Base-by-base conservation (phyloP, 2,329 filamentous ascomycete species). In the Tolypocladium amazonense region DNA sequence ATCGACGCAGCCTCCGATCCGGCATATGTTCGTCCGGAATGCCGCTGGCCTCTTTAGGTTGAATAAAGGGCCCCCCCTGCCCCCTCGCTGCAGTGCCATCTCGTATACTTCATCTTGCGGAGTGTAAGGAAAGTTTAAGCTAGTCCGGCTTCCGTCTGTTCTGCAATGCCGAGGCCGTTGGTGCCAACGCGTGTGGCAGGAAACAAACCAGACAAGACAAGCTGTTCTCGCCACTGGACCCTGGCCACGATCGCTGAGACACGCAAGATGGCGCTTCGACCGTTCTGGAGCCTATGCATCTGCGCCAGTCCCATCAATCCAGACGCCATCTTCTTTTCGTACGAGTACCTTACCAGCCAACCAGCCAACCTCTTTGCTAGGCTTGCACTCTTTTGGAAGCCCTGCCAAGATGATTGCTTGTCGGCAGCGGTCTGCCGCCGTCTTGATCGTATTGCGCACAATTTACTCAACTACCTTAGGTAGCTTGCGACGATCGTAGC, bases 211-310 rank as follows among this genome's bases (percentile, higher is more conserved):
- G 47, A 30, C 25, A 50, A 50, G 14, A 25, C 41, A 23, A 43
- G 9, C 7, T 9, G 43, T 9, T 4, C 43, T 45, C 23, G 47
- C 25, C 25, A 3, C 47, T 27, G 25, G 25, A 20, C 47, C 47
- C 54, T 9, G 37, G 37, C 55, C 54, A 39, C 25, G 23, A 47
- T 43, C 58, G 47, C 55, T 30, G 58, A 60, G 58, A 60, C 58
- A 60, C 35, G 33, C 35, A 50, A 52, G 59, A 61, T 62, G 60
- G 62, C 54, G 56, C 58, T 56, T 57, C 37, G 41, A 50, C 57
- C 52, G 45, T 33, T 30, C 50, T 53, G 18, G 50, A 53, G 50
- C 27, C 50, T 53, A 27, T 35, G 27, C 50, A 20, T 30, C 25
- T 7, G 25, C 45, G 43, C 43, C 43, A 14, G 43, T 25, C 45